phyloP scores from a whole-genome alignment of 2,329 filamentous ascomycete species.

The Eurotiales sp. region DNA sequence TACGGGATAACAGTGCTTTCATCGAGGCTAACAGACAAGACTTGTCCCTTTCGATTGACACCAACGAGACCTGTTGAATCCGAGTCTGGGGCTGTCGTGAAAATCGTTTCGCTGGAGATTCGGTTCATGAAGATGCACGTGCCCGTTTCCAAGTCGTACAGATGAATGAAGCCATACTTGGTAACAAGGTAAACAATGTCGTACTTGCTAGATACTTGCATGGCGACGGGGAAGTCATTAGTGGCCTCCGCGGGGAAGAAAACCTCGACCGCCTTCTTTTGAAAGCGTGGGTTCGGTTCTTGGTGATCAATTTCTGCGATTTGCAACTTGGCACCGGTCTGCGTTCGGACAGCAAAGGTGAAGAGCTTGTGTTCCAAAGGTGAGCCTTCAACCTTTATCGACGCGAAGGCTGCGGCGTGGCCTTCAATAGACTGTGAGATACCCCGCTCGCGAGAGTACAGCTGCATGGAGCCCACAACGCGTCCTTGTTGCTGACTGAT shows the following conservation, averaged over 20 bases:
- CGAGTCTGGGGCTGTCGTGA: constrained; percentile 81
- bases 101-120: constrained; percentile 98
- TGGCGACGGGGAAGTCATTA: constrained; percentile 96
- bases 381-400: constrained; percentile 81
- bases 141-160: constrained; percentile 95
- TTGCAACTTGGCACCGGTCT: constrained; percentile 89
- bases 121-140: constrained; percentile 99
- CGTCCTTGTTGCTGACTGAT: constrained; percentile 91
- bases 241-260: constrained; percentile 95
- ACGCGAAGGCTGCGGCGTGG: constrained; percentile 92
- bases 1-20: constrained; percentile 90
- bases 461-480: constrained; percentile 92
- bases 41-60: constrained; percentile 96
- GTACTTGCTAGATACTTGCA: constrained; percentile 96
- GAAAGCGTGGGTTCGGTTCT: constrained; percentile 80
- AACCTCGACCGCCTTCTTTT: constrained; percentile 95
- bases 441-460: constrained; percentile 91
- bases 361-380: constrained; percentile 91
- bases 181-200: constrained; percentile 96
- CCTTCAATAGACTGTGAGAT: constrained; percentile 98
- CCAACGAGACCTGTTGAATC: constrained; percentile 85
- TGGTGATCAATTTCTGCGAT: constrained; percentile 96
- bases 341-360: constrained; percentile 89
- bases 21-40: constrained; percentile 88
- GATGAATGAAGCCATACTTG: constrained; percentile 98